Percentiles rank a stretch among this genome's conserved stretches.
These are phyloP conservation scores for Hypoxylon trugodes DNA, from an alignment of 495 filamentous ascomycete species.

Conservation along the genomic window DNA sequence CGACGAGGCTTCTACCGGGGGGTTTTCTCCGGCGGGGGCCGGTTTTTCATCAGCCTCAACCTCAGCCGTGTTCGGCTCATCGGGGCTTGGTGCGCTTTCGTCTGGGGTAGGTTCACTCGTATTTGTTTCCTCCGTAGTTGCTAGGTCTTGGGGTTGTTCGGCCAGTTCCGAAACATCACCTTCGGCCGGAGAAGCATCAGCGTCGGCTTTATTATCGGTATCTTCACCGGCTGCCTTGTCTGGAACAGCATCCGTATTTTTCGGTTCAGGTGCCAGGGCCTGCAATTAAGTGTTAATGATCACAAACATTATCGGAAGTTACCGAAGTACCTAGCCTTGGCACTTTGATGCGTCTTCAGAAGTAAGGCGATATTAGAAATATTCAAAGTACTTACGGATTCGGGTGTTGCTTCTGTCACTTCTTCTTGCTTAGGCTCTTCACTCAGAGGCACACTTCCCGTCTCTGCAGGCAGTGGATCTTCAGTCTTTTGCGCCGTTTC, in stretches of 20 bases:
- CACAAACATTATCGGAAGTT: too few species aligned
- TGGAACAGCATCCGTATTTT: conserved; percentile 3
- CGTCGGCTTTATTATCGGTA: not conserved
- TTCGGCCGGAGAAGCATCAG: not conserved
- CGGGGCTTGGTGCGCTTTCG: not conserved
- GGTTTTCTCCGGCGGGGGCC: not conserved
- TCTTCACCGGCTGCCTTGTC: conserved; percentile 3
- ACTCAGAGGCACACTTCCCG: conserved; percentile 3
- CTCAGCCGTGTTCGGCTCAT: not conserved
- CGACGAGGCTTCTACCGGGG: not conserved
- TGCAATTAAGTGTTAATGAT: not conserved
- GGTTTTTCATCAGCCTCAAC: conserved; percentile 3
- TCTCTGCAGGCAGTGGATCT: not conserved
- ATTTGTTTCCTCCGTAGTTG: conserved; percentile 2
- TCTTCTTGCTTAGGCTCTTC: conserved; percentile 4
- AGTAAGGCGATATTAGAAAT: too few species aligned
- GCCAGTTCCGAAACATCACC: not conserved
- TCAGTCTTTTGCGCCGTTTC: too few species aligned
- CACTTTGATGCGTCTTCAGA: too few species aligned
- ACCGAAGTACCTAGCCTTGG: too few species aligned
- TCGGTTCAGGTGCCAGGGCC: conserved; percentile 8
- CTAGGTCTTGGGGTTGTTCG: conserved; percentile 6
- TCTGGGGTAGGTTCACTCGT: not conserved
- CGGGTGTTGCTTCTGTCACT: not conserved
- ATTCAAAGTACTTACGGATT: conserved; percentile 11